Percentiles rank a stretch among this genome's conserved stretches.
Evolutionary conservation across 192 early-diverging fungal genomes (phyloP).

Genomic region (Borealophlyctis nickersoniae): DNA sequence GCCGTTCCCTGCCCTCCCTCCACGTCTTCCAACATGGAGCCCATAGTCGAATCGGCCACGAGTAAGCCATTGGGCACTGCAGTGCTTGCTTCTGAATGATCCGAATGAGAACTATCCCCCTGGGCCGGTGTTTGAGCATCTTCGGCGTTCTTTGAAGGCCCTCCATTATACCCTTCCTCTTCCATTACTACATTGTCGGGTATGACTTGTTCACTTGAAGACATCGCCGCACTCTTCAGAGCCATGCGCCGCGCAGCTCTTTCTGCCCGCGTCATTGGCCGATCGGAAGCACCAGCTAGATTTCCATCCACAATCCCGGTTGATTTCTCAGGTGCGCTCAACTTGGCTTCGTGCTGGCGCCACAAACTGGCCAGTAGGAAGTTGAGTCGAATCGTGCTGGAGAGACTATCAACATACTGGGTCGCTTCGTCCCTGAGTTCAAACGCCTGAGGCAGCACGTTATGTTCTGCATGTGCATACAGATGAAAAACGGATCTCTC

Average conservation of each 20-base stretch:
- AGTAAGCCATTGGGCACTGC: not conserved
- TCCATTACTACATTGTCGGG: not conserved
- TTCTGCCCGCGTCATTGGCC: not conserved
- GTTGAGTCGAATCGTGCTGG: not conserved
- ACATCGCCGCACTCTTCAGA: not conserved
- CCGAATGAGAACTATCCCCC: not conserved
- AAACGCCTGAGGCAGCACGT: not conserved
- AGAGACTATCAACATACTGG: not conserved
- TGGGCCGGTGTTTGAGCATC: not conserved
- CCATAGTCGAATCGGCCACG: not conserved
- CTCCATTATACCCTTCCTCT: not conserved
- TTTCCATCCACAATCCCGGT: not conserved
- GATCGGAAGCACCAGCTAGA: not conserved
- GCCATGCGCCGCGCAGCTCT: not conserved
- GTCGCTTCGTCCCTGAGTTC: not conserved
- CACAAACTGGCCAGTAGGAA: not conserved
- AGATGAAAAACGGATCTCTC: not conserved
- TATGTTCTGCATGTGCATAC: not conserved
- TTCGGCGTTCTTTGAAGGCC: not conserved
- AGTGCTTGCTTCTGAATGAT: not conserved
- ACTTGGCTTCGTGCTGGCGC: not conserved
- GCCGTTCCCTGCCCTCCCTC: too few species aligned
- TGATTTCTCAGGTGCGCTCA: too few species aligned
- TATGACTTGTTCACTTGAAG: not conserved
- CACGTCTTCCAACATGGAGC: not conserved